phyloP scores from a whole-genome alignment of 2,329 filamentous ascomycete genomes.

The Juglanconis oblonga region DNA sequence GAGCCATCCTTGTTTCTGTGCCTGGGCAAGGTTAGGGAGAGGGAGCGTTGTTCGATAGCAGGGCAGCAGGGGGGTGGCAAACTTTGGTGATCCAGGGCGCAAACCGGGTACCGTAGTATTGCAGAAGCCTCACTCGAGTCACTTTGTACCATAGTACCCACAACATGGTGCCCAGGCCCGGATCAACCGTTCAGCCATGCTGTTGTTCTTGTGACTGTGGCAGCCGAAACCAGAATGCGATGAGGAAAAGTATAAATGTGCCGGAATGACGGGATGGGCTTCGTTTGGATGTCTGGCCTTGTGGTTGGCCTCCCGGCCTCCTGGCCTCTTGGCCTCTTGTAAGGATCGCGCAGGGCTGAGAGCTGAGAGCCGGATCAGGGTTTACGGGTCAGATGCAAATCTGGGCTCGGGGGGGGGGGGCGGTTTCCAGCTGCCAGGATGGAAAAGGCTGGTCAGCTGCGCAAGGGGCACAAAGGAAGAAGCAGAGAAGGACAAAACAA shows the following conservation, averaged over 20 bases:
- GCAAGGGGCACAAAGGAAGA: no score
- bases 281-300: no score
- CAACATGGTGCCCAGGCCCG: background rate
- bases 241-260: no score
- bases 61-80: background rate
- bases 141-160: background rate
- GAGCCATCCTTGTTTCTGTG: background rate
- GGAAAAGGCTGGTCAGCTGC: background rate
- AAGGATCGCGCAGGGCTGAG: background rate
- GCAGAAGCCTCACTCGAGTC: background rate
- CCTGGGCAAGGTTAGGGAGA: background rate
- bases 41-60: background rate
- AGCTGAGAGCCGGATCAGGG: background rate
- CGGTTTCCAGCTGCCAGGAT: background rate
- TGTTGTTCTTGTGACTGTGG: background rate
- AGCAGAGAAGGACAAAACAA: no score
- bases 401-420: background rate
- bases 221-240: no score
- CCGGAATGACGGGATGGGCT: no score
- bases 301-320: background rate
- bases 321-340: background rate
- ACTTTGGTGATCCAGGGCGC: background rate
- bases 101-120: background rate
- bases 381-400: background rate
- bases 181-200: background rate